phyloP scores from a whole-genome alignment of 495 filamentous ascomycete species.

The Daldinia caldariorum region DNA sequence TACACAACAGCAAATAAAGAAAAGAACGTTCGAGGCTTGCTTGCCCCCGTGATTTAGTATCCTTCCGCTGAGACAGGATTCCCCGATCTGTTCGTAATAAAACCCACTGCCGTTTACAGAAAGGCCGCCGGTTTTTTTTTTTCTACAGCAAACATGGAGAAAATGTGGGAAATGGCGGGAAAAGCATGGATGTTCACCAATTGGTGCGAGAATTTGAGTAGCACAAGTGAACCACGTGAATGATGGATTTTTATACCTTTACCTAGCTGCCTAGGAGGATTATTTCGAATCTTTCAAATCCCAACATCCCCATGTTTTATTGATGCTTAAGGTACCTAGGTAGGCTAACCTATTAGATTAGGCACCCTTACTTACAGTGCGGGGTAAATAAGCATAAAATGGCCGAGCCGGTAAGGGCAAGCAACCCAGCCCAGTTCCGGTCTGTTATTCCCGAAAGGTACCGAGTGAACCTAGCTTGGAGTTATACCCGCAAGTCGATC shows the following conservation, averaged over 20 bases:
- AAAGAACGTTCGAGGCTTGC: not conserved
- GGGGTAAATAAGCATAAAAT: slow-evolving; percentile 18
- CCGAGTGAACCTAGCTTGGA: slow-evolving; percentile 10
- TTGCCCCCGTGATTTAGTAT: not conserved
- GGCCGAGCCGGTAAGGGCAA: not conserved
- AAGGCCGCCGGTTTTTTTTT: not conserved
- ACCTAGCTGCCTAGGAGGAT: slow-evolving; percentile 4
- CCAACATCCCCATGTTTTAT: slow-evolving; percentile 9
- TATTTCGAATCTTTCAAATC: slow-evolving; percentile 24
- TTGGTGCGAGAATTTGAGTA: slow-evolving; percentile 11
- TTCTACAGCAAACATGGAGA: not conserved
- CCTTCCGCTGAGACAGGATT: not conserved
- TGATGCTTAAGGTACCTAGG: no score
- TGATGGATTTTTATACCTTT: slow-evolving; percentile 25
- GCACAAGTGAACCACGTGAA: slow-evolving; percentile 25
- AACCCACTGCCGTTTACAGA: not conserved
- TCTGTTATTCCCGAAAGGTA: slow-evolving; percentile 23
- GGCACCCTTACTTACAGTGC: slow-evolving; percentile 29
- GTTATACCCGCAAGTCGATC: slow-evolving; percentile 9
- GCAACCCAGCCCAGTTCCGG: slow-evolving; percentile 13
- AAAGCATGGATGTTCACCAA: not conserved
- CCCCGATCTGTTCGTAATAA: not conserved
- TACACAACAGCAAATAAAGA: not conserved
- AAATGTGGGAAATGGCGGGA: slow-evolving; percentile 6
- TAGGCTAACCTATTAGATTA: no score